Conservation (phyloP, 2,329 filamentous ascomycete genomes). For the Colletotrichum eremochloae region DNA sequence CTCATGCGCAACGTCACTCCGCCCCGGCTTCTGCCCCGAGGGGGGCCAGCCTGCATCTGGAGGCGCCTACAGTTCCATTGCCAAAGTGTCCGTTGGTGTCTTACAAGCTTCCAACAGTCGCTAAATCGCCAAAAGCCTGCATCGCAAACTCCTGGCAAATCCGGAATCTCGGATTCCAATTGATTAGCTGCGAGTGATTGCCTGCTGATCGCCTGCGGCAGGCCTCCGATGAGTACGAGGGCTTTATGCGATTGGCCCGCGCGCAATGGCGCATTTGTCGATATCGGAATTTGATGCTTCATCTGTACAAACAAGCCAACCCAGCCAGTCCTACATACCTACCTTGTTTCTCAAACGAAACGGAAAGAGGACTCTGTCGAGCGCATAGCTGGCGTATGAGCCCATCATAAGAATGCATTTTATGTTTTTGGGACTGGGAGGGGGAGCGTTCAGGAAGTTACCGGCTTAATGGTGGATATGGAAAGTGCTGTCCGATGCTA, state of each 20-base stretch:
- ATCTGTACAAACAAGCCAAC: neutral
- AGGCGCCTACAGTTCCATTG: conserved; percentile 7
- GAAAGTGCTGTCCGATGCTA: neutral
- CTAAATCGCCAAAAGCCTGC: neutral
- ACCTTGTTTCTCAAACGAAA: neutral
- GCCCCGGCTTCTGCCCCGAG: conserved; percentile 24
- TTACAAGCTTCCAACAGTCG: conserved; percentile 21
- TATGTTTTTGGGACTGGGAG: neutral
- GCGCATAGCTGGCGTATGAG: neutral
- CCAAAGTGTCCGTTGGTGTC: neutral
- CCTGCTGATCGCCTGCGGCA: conserved; percentile 4
- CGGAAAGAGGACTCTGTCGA: neutral
- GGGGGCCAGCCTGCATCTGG: neutral
- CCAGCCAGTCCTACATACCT: neutral
- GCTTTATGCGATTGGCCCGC: conserved; percentile 15
- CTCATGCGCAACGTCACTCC: conserved; percentile 21
- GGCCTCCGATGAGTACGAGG: conserved; percentile 16
- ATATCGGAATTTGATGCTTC: neutral
- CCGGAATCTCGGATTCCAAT: neutral
- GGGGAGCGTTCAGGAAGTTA: neutral
- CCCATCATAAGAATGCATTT: neutral
- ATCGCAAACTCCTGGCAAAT: neutral
- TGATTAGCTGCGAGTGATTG: conserved; percentile 6
- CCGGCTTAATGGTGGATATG: neutral
- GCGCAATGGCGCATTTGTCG: neutral